Base-by-base conservation (phyloP, 768 basidiomycete genomes). In the Termitomyces sp. region DNA sequence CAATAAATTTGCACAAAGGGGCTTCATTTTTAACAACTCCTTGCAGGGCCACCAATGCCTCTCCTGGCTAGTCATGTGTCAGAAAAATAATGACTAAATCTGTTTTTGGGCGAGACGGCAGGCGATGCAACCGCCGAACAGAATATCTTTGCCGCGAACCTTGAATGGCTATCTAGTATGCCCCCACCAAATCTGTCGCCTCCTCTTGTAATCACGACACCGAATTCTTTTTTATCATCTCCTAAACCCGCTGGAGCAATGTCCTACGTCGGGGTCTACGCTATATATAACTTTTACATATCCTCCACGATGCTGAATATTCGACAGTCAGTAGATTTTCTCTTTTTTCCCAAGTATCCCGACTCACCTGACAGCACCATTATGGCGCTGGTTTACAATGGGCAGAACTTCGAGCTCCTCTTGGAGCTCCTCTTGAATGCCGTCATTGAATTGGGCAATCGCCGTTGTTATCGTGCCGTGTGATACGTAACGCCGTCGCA, bases 1-100 rank as follows among this genome's bases (percentile, higher is more conserved):
- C 14, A 26, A 52, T 20, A 48, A 1, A 30, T 7, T 7, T 7
- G 3, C 4, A 30, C 30, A 30, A 18, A 26, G 4, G 12, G 18
- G 8, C 4, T 33, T 37, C 52, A 37, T 36, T 18, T 24, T 52
- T 8, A 34, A 45, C 42, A 20, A 24, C n/a, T 13, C 10, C 32
- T 16, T 45, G 6, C 64, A 87, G 86, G 72, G 79, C 74, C 55
- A 82, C 85, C 3, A 86, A 86, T 57, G 80, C 74, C 18, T 78
- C 81, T 0, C 65, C 84, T 4, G 81, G 79, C 6, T 72, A 77
- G 34, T 65, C 76, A 14, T 91, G 88, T 66, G 63, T 80, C 3
- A 70, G 73, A 12, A 83, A 86, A 57, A 81, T 79, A 30, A 30
- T 62, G 8, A 76, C 78, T 1, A 86, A 85, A 64, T 72, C 79